Evolutionary conservation across 2,329 filamentous ascomycete genomes (phyloP), one percentile per base, ranked within the genome.

Genomic region (Leptographium procerum): DNA sequence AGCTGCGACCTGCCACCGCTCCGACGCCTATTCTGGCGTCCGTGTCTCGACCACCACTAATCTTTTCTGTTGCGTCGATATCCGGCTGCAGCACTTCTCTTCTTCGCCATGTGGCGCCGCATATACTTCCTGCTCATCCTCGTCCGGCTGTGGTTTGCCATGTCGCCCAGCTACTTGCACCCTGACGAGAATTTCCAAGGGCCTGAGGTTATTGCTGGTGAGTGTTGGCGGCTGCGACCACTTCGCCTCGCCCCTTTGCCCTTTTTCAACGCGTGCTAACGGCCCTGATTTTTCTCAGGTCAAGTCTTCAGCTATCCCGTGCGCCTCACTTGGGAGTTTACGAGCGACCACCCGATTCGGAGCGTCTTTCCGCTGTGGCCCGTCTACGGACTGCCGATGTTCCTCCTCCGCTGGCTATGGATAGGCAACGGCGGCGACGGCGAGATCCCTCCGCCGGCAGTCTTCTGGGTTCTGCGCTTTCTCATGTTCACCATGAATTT

Each of bases 111-210:
- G 92, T 96, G 90, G 91, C 85, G 91, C 78, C 86, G 91, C 72
- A 83, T 86, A 62, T 96, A 96, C 74, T 78, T 97, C 63, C 75
- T 95, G 59, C 79, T 99, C 66, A 79, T 95, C 67, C 77, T 94
- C 65, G 83, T 96, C 67, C 87, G 94, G 72, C 80, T 97, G 68
- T 97, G 92, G 82, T 92, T 97, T 71, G 92, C 94, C 61, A 76
- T 97, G 64, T 91, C 88, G 63, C 89, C 94, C 60, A 97, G 92
- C 78, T 99, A 99, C 72, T 83, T 99, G 52, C 94, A 99, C 72
- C 94, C 94, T 6, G 94, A 99, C 75, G 94, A 99, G 79, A 94
- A 97, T 77, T 99, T 99, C 68, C 94, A 99, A 75, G 94, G 94
- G 40, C 94, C 94, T 19, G 94, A 99, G 77, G 87, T 97, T 64